A percentile compares a stretch with the other conserved stretches of the same genome.
phyloP scores from a whole-genome alignment of 2,329 filamentous ascomycete species.

The Chaetomium sp. region DNA sequence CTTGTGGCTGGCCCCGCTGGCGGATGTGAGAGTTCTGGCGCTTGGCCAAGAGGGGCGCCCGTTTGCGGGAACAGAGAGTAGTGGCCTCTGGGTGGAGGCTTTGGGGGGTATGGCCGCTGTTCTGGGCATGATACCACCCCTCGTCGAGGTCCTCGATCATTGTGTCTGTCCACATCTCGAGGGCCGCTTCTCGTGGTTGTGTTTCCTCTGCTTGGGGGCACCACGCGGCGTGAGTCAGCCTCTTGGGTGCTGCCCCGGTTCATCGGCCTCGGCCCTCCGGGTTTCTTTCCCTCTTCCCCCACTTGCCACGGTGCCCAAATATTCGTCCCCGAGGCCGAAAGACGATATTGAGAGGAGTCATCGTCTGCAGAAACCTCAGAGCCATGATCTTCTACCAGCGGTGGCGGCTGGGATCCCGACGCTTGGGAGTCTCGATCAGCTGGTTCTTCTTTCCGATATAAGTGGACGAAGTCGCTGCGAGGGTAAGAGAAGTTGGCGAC shows the following conservation, averaged over 20 bases:
- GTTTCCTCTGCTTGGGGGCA: neutral
- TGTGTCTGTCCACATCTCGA: constrained; percentile 1
- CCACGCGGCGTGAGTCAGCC: no score
- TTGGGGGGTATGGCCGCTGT: constrained; percentile 11
- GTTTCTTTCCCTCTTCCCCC: neutral
- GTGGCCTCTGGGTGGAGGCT: constrained; percentile 7
- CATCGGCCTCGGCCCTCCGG: no score
- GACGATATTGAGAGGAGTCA: constrained; percentile 44
- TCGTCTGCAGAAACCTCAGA: constrained; percentile 43
- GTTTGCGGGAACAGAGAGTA: constrained; percentile 22
- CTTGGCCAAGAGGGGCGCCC: neutral
- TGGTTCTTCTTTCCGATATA: constrained; percentile 25
- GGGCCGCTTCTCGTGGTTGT: constrained; percentile 1
- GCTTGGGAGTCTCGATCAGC: constrained; percentile 37
- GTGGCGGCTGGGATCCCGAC: constrained; percentile 41
- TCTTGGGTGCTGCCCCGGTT: no score
- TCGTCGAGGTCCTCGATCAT: neutral
- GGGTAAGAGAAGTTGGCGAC: constrained; percentile 33
- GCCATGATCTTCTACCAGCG: constrained; percentile 46
- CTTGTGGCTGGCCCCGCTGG: neutral
- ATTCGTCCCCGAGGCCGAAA: constrained; percentile 33
- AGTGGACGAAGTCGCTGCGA: constrained; percentile 19
- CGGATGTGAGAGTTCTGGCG: neutral
- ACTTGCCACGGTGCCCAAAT: constrained; percentile 46
- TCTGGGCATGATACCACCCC: neutral